Conservation (phyloP, 2,329 filamentous ascomycete species). For the Cordyceps tenuipes region DNA sequence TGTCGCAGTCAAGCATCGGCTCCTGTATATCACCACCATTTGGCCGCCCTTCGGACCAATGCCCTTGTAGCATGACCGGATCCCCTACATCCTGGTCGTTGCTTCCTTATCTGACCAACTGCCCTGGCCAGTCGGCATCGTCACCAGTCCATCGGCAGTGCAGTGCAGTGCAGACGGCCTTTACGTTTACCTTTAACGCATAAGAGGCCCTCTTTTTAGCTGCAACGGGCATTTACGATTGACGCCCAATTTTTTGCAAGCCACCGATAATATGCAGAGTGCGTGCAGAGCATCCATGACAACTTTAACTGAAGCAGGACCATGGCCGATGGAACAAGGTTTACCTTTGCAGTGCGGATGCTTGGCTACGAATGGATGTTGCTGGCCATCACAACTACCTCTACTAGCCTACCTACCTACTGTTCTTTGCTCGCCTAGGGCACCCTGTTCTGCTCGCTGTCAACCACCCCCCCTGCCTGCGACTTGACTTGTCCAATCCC, state of each 20-base stretch:
- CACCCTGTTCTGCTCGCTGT: not conserved
- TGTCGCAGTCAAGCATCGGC: not conserved
- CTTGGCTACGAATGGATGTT: not conserved
- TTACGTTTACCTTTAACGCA: not conserved
- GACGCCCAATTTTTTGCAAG: constrained; percentile 1
- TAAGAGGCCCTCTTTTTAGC: not conserved
- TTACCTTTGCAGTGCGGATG: too few species aligned
- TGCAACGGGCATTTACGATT: not conserved
- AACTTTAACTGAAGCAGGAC: not conserved
- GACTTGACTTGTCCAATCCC: not conserved
- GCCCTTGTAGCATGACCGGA: not conserved
- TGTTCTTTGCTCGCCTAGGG: too few species aligned
- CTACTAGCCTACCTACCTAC: not conserved
- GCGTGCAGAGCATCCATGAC: not conserved
- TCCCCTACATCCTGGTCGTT: not conserved
- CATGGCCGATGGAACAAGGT: not conserved
- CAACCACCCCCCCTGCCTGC: not conserved
- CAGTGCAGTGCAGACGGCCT: not conserved
- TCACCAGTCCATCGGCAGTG: too few species aligned
- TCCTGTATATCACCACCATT: not conserved
- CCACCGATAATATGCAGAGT: not conserved
- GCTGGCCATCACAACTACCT: not conserved
- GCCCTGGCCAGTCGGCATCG: not conserved
- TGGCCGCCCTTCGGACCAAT: not conserved
- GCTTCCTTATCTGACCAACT: not conserved